Evolutionary conservation across 768 basidiomycete genomes (phyloP).

Genomic region (Panus rudis): DNA sequence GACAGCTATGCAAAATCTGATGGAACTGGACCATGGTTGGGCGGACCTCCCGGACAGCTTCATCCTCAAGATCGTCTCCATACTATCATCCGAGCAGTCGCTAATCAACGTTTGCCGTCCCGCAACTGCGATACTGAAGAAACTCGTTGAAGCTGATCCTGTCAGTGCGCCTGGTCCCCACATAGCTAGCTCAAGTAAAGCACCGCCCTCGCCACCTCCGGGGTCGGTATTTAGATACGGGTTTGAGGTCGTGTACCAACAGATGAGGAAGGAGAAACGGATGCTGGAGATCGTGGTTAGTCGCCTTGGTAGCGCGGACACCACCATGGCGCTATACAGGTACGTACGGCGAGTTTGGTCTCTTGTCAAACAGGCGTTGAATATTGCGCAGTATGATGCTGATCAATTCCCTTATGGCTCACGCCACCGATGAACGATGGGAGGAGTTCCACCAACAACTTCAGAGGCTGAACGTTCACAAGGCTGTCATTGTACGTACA

Average conservation of each 20-base stretch:
- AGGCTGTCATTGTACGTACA: constrained; percentile 68
- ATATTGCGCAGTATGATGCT: constrained; percentile 64
- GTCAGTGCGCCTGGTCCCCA: constrained; percentile 53
- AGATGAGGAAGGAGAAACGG: constrained; percentile 67
- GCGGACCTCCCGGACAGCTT: constrained; percentile 62
- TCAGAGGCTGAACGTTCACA: constrained; percentile 70
- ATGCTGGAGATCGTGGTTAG: constrained; percentile 79
- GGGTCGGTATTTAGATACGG: constrained; percentile 80
- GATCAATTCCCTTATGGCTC: constrained; percentile 77
- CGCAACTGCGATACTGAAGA: constrained; percentile 84
- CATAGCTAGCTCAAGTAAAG: constrained; percentile 53
- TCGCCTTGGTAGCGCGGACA: constrained; percentile 74
- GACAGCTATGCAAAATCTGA: constrained; percentile 78
- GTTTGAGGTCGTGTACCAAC: constrained; percentile 75
- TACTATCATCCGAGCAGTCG: constrained; percentile 66
- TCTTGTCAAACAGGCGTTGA: constrained; percentile 9
- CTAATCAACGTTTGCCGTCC: constrained; percentile 89
- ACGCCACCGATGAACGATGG: constrained; percentile 74
- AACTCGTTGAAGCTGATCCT: constrained; percentile 83
- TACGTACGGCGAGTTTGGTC: constrained; percentile 19
- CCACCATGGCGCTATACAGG: constrained; percentile 82
- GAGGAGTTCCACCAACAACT: constrained; percentile 71
- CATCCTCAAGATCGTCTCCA: constrained; percentile 71
- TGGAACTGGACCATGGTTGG: constrained; percentile 86
- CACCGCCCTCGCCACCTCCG: constrained; percentile 43